Percentiles rank a stretch among this genome's conserved stretches.
phyloP scores from a whole-genome alignment of 148 eudicot species.

The Polygonum aviculare region DNA sequence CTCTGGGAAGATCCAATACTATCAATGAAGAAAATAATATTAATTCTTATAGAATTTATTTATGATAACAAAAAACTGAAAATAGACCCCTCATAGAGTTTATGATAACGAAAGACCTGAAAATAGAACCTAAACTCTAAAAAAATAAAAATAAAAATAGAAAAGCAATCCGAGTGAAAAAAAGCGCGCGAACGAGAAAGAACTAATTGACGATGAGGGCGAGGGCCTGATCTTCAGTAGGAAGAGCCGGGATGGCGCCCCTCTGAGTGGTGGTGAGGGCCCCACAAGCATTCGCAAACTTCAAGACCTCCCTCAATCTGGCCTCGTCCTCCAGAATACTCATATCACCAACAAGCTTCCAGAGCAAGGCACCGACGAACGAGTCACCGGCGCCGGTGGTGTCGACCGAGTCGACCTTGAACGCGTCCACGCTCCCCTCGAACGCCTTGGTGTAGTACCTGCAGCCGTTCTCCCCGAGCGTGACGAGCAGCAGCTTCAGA shows the following conservation, averaged over 20 bases:
- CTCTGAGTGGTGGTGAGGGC: slow-evolving; percentile 41
- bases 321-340: slow-evolving; percentile 35
- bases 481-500: slow-evolving; percentile 45
- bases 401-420: slow-evolving; percentile 36
- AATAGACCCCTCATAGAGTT: no score
- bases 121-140: not conserved
- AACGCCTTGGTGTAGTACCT: slow-evolving; percentile 49
- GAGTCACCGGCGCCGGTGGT: slow-evolving; percentile 71
- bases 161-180: not conserved
- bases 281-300: slow-evolving; percentile 44
- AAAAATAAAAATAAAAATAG: not conserved
- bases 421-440: slow-evolving; percentile 38
- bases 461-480: slow-evolving; percentile 52
- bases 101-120: not conserved
- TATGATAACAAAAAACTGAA: no score
- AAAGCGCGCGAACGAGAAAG: not conserved
- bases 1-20: no score
- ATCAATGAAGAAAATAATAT: no score
- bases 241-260: slow-evolving; percentile 60
- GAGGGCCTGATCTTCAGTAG: slow-evolving; percentile 23
- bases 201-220: not conserved
- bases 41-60: no score
- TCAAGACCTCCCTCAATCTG: slow-evolving; percentile 30
- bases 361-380: slow-evolving; percentile 42
- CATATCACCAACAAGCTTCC: slow-evolving; percentile 28